Base-by-base conservation (phyloP, 2,329 filamentous ascomycete species). In the Acarospora socialis region DNA sequence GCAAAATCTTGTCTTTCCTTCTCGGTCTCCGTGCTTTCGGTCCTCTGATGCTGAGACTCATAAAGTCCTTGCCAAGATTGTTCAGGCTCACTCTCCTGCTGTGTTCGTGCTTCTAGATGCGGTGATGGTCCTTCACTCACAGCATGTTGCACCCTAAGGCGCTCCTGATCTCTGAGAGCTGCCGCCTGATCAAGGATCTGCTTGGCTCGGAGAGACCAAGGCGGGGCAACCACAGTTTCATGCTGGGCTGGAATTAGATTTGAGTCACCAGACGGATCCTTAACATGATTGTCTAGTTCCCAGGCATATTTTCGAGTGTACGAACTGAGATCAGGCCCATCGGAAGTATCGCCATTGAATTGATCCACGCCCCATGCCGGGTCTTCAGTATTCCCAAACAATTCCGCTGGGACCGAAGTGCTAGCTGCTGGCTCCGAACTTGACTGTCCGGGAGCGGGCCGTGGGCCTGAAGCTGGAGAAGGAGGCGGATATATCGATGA, bases 401-500 rank as follows among this genome's bases (percentile, higher is more conserved):
- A 41, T 3, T 42, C 43, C 21, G 54, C 51, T 15, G 44, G 33
- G 13, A 45, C 21, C n/a, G 5, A 18, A 38, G 28, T 14, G 10
- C 10, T 21, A 21, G 16, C 13, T n/a, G 13, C 13, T 32, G 16
- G 8, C 18, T 21, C 28, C 13, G n/a, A n/a, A n/a, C n/a, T n/a
- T n/a, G n/a, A n/a, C n/a, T n/a, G n/a, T n/a, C n/a, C n/a, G n/a
- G n/a, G n/a, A n/a, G 28, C 30, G 16, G 28, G 24, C n/a, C 18
- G 21, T 12, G 24, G 34, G 25, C 22, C 20, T 21, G 21, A 30
- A n/a, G 39, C 56, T 23, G 53, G 58, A 7, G 60, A 60, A 15
- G 55, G 57, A 34, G 57, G 58, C 16, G 70, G 72, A 43, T 82
- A 83, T 16, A 90, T 65, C 0, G 83, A 92, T 1, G 87, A 95